These are phyloP conservation scores for Allantophomopsis cytisporea DNA, from an alignment of 2,329 filamentous ascomycete genomes.

Conservation along the genomic window DNA sequence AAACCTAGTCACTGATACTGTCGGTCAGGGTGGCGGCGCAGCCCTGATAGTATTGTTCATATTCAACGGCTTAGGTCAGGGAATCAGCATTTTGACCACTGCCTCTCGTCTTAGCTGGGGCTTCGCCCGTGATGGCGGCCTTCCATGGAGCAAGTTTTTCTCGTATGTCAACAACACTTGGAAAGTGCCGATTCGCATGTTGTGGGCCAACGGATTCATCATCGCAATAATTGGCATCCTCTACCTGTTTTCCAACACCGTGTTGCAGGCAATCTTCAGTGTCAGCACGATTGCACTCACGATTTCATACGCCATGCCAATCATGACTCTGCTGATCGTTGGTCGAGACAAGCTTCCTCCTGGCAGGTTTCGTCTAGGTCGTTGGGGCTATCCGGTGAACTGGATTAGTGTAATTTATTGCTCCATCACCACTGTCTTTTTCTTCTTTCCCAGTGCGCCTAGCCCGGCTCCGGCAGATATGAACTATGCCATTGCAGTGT, in stretches of 20 bases:
- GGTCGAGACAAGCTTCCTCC: conserved; percentile 38
- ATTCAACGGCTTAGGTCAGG: conserved; percentile 39
- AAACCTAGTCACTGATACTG: conserved; percentile 26
- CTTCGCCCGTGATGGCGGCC: conserved; percentile 37
- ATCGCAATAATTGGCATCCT: conserved; percentile 36
- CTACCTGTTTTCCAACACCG: conserved; percentile 37
- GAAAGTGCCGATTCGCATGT: conserved; percentile 35
- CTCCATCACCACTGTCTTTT: conserved; percentile 36
- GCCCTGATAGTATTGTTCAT: conserved; percentile 36
- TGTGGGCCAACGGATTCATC: conserved; percentile 35
- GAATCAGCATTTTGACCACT: conserved; percentile 34
- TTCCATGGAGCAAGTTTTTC: conserved; percentile 30
- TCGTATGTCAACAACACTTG: conserved; percentile 28
- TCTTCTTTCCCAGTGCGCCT: conserved; percentile 35
- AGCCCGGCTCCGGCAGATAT: conserved; percentile 32
- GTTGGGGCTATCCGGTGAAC: conserved; percentile 28
- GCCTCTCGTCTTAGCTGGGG: conserved; percentile 38
- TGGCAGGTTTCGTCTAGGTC: conserved; percentile 28
- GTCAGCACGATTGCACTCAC: conserved; percentile 43
- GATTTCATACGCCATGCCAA: conserved; percentile 35
- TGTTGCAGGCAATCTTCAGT: conserved; percentile 36
- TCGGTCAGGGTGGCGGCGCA: conserved; percentile 26
- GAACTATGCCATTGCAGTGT: conserved; percentile 44
- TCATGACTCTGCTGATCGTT: conserved; percentile 28
- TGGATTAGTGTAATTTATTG: conserved; percentile 37